These are phyloP conservation scores for Straminergon stramineum DNA, from an alignment of 225 moss, liverwort and hornwort species.

Conservation along the genomic window DNA sequence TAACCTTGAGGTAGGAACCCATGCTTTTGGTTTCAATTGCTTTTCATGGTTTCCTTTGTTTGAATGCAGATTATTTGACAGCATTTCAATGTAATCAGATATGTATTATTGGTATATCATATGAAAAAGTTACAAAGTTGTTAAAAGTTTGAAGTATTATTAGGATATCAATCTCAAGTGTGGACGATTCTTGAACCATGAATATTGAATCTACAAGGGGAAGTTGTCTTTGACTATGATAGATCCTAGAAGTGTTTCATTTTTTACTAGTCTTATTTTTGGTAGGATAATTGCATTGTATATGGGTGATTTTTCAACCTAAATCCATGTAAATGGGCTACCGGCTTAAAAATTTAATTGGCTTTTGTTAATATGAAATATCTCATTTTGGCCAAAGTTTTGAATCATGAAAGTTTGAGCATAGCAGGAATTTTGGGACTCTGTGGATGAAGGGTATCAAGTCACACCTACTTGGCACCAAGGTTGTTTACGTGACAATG, in stretches of 20 bases:
- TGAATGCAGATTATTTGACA: too few species aligned
- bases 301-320: background rate
- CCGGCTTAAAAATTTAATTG: background rate
- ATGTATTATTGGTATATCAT: background rate
- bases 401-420: background rate
- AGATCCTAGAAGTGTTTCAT: background rate
- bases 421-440: conserved; percentile 65
- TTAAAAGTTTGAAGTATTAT: background rate
- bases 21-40: background rate
- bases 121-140: background rate
- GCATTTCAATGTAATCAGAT: background rate
- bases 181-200: background rate
- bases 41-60: background rate
- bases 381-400: background rate
- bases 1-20: background rate
- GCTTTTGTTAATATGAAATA: background rate
- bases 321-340: background rate
- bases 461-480: conserved; percentile 94
- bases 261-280: background rate
- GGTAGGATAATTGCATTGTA: background rate
- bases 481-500: conserved; percentile 67
- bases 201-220: background rate
- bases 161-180: background rate
- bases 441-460: conserved; percentile 88
- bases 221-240: background rate